Evolutionary conservation across 2,329 filamentous ascomycete species (phyloP).

Genomic region (Monosporascus sp.): DNA sequence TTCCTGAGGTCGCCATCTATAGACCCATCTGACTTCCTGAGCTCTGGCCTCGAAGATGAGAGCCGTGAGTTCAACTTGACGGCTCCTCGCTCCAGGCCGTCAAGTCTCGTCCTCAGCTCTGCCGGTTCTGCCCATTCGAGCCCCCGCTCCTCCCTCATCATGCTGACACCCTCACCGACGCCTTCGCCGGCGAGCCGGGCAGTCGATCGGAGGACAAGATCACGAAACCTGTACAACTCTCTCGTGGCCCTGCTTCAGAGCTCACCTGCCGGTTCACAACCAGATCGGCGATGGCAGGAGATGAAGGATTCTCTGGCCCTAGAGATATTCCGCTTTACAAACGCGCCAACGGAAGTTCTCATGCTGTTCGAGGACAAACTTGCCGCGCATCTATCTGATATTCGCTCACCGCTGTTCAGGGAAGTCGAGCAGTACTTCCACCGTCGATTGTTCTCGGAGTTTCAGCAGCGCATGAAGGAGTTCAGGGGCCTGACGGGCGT

Average conservation of each 20-base stretch:
- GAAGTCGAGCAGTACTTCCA: constrained; percentile 47
- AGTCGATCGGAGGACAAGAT: constrained; percentile 36
- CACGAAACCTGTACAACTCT: constrained; percentile 45
- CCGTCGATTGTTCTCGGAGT: constrained; percentile 41
- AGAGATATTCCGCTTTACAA: constrained; percentile 53
- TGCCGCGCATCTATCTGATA: constrained; percentile 37
- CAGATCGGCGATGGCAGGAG: constrained; percentile 45
- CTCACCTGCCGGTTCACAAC: constrained; percentile 35
- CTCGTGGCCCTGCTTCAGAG: constrained; percentile 52
- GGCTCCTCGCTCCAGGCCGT: constrained; percentile 41
- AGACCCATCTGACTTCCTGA: constrained; percentile 21
- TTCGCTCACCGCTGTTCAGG: constrained; percentile 38
- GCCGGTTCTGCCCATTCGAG: constrained; percentile 45
- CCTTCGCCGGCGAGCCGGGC: constrained; percentile 32
- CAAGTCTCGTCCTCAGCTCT: constrained; percentile 47
- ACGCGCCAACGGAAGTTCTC: constrained; percentile 44
- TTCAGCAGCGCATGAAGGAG: constrained; percentile 45
- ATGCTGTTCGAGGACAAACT: constrained; percentile 46
- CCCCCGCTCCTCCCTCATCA: constrained; percentile 41
- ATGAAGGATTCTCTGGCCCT: constrained; percentile 50
- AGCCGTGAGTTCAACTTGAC: constrained; percentile 44
- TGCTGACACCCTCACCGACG: constrained; percentile 33
- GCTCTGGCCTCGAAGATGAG: constrained; percentile 21
- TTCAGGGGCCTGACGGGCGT: constrained; percentile 49
- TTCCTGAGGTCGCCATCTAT: constrained; percentile 19